Evolutionary conservation across 148 eudicot genomes (phyloP).

Genomic region (Rhododendron henanense): DNA sequence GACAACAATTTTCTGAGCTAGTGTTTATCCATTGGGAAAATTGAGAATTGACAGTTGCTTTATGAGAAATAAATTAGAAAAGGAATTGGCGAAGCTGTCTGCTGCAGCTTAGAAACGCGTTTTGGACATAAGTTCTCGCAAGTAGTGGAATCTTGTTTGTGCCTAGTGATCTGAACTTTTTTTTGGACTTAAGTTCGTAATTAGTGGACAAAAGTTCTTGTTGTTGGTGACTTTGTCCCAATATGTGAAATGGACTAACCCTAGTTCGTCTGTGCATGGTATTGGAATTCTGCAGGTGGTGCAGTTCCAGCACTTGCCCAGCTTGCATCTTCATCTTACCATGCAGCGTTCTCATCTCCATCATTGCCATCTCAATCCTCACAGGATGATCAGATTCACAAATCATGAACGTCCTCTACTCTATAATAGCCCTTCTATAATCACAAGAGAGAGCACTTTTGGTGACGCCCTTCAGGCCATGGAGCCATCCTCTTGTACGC

Average conservation of each 20-base stretch:
- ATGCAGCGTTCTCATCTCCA: conserved; percentile 32
- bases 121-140: background rate
- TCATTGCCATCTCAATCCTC: conserved; percentile 33
- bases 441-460: background rate
- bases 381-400: conserved; percentile 22
- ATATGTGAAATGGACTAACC: background rate
- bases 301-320: conserved; percentile 53
- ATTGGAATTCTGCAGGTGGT: conserved; percentile 37
- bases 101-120: background rate
- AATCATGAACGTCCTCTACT: conserved; percentile 27
- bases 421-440: background rate
- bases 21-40: background rate
- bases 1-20: background rate
- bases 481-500: background rate
- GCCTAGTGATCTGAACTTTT: background rate
- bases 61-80: background rate
- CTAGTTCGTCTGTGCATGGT: background rate
- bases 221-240: background rate
- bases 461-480: background rate
- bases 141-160: background rate
- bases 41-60: background rate
- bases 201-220: background rate
- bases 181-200: background rate
- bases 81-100: background rate
- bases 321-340: conserved; percentile 48